Percentiles rank a stretch among this genome's conserved stretches.
Conservation (phyloP, 306 rosid genomes). For the Acacia melanoxylon region DNA sequence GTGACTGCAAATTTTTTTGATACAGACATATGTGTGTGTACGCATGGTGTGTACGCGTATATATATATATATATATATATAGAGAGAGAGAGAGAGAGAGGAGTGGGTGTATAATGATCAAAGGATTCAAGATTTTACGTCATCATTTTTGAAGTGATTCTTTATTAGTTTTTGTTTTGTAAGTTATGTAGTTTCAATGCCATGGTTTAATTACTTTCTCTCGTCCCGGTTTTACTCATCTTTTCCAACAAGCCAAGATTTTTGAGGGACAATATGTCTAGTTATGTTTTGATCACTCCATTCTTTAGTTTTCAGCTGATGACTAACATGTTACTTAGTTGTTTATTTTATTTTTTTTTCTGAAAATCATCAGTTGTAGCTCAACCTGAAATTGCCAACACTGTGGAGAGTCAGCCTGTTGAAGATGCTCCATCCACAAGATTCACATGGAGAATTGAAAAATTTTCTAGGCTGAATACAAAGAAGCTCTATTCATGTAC, state of each 20-base stretch:
- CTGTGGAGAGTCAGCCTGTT: slow-evolving; percentile 49
- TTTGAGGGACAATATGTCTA: slow-evolving; percentile 13
- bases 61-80: not conserved
- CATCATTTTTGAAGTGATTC: not conserved
- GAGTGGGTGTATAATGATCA: slow-evolving; percentile 6
- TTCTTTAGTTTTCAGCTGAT: not conserved
- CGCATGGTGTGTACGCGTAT: no score
- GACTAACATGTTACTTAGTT: slow-evolving; percentile 19
- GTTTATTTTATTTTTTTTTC: slow-evolving; percentile 9
- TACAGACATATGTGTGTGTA: not conserved
- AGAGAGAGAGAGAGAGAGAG: no score
- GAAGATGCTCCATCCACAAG: slow-evolving; percentile 41
- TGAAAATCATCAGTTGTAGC: slow-evolving; percentile 40
- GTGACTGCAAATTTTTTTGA: no score
- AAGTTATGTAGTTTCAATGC: not conserved
- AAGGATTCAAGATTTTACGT: slow-evolving; percentile 5
- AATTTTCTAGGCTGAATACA: slow-evolving; percentile 42
- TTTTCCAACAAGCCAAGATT: not conserved
- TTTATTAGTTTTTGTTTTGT: slow-evolving; percentile 8
- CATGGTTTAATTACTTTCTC: not conserved
- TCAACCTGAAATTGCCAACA: slow-evolving; percentile 41
- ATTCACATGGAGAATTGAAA: slow-evolving; percentile 51
- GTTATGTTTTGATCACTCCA: slow-evolving; percentile 9
- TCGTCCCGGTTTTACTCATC: not conserved
- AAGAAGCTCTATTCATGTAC: slow-evolving; percentile 45